Evolutionary conservation across 1,284 basidiomycete genomes (phyloP).

Genomic region (Pisolithus thermaeus): DNA sequence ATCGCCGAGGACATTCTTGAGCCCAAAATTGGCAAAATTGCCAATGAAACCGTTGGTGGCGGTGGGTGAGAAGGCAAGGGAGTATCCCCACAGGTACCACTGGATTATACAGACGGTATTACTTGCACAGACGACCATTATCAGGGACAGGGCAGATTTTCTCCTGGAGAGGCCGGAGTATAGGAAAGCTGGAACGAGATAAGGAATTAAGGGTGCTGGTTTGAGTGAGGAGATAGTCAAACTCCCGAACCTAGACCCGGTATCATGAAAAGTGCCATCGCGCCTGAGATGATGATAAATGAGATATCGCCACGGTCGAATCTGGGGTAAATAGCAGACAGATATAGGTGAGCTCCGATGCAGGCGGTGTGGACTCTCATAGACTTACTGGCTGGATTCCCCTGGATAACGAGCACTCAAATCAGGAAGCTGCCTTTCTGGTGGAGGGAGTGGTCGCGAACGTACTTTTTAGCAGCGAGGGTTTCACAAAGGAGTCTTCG

Average conservation of each 20-base stretch:
- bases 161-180: conserved; percentile 84
- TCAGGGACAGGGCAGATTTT: conserved; percentile 63
- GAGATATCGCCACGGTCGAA: conserved; percentile 70
- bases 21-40: conserved; percentile 64
- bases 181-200: conserved; percentile 54
- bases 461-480: background rate
- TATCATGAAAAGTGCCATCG: conserved; percentile 79
- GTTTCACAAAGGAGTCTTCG: background rate
- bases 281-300: conserved; percentile 74
- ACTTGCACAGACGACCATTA: conserved; percentile 64
- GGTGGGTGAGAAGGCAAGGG: conserved; percentile 72
- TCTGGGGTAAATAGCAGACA: conserved; percentile 20
- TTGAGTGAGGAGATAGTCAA: conserved; percentile 7
- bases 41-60: conserved; percentile 79
- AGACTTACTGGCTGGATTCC: background rate
- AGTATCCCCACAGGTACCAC: conserved; percentile 89
- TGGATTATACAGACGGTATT: conserved; percentile 85
- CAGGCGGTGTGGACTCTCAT: background rate
- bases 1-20: conserved; percentile 65
- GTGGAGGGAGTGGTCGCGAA: background rate
- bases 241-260: conserved; percentile 56
- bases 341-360: background rate
- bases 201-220: background rate
- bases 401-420: background rate
- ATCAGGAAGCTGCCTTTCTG: background rate